Percentiles rank a stretch among this genome's conserved stretches.
phyloP scores from a whole-genome alignment of 2,329 filamentous ascomycete species.

The Aureobasidium zeae region DNA sequence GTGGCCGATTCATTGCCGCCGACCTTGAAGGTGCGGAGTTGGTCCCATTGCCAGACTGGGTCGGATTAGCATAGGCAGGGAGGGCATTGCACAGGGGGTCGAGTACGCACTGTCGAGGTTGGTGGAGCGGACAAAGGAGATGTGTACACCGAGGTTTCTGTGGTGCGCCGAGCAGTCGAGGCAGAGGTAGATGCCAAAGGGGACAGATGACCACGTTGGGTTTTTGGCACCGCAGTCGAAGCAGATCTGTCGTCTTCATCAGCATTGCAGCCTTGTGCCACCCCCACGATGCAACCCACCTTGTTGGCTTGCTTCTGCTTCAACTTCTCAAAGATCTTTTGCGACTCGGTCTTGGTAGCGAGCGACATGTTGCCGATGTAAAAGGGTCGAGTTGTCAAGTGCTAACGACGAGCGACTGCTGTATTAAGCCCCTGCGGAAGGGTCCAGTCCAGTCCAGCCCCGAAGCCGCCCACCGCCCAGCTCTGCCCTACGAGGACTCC shows the following conservation, averaged over 20 bases:
- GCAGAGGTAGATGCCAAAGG: slow-evolving; percentile 94
- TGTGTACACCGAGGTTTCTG: slow-evolving; percentile 94
- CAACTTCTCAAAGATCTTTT: slow-evolving; percentile 95
- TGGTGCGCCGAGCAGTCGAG: slow-evolving; percentile 97
- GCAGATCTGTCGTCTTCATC: slow-evolving; percentile 59
- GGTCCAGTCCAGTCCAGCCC: too few species aligned
- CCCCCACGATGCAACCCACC: slow-evolving; percentile 50
- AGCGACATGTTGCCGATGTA: slow-evolving; percentile 40
- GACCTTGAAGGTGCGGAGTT: slow-evolving; percentile 94
- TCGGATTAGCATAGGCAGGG: slow-evolving; percentile 22
- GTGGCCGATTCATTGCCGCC: slow-evolving; percentile 96
- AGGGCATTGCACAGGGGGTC: not conserved
- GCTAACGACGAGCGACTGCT: too few species aligned
- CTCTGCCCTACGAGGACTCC: too few species aligned
- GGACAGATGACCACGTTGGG: slow-evolving; percentile 95
- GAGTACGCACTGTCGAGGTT: slow-evolving; percentile 82
- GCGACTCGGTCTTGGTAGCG: slow-evolving; percentile 88
- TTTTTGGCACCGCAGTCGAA: slow-evolving; percentile 98
- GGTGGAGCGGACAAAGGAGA: slow-evolving; percentile 96
- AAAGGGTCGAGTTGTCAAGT: slow-evolving; percentile 11
- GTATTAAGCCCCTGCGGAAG: too few species aligned
- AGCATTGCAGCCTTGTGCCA: slow-evolving; percentile 7
- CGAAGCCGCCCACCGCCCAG: not conserved
- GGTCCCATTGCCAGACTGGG: slow-evolving; percentile 88
- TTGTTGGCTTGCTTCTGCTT: slow-evolving; percentile 93